A percentile compares a stretch with the other conserved stretches of the same genome.
These are phyloP conservation scores for Shiraia sp. DNA, from an alignment of 2,329 filamentous ascomycete species.

Conservation along the genomic window DNA sequence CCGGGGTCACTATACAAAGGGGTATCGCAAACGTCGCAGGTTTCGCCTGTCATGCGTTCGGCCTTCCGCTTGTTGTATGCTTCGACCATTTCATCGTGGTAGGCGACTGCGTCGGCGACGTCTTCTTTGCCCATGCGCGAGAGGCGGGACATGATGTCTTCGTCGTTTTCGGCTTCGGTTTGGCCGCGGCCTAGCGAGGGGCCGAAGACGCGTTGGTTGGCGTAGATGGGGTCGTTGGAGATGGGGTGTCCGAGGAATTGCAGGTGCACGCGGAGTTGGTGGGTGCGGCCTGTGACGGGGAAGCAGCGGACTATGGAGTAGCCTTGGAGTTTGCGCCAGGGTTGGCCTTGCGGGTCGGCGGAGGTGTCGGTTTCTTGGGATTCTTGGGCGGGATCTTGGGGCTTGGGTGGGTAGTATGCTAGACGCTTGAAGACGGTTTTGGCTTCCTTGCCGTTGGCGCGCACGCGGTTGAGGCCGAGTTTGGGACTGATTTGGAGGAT, in stretches of 20 bases:
- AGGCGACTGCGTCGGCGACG: constrained; percentile 84
- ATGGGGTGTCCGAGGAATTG: constrained; percentile 95
- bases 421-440: constrained; percentile 88
- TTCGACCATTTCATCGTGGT: constrained; percentile 92
- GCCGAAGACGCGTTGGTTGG: constrained; percentile 91
- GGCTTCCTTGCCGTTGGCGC: constrained; percentile 87
- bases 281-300: constrained; percentile 89
- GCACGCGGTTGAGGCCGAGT: constrained; percentile 89
- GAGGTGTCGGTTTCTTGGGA: constrained; percentile 22
- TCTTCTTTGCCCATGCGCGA: constrained; percentile 93
- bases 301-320: constrained; percentile 96
- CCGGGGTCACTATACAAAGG: constrained; percentile 93
- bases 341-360: constrained; percentile 40
- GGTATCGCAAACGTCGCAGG: constrained; percentile 81
- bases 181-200: constrained; percentile 72
- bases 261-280: constrained; percentile 92
- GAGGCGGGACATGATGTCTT: constrained; percentile 85
- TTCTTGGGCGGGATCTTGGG: constrained; percentile 15
- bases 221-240: constrained; percentile 96
- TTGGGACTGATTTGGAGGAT: constrained; percentile 95
- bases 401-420: constrained; percentile 78
- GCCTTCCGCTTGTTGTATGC: constrained; percentile 88
- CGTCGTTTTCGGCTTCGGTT: constrained; percentile 72
- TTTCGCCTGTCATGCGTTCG: constrained; percentile 87
- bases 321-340: constrained; percentile 65